Base-by-base conservation (phyloP, 306 rosid species). In the Dalbergia oliveri region DNA sequence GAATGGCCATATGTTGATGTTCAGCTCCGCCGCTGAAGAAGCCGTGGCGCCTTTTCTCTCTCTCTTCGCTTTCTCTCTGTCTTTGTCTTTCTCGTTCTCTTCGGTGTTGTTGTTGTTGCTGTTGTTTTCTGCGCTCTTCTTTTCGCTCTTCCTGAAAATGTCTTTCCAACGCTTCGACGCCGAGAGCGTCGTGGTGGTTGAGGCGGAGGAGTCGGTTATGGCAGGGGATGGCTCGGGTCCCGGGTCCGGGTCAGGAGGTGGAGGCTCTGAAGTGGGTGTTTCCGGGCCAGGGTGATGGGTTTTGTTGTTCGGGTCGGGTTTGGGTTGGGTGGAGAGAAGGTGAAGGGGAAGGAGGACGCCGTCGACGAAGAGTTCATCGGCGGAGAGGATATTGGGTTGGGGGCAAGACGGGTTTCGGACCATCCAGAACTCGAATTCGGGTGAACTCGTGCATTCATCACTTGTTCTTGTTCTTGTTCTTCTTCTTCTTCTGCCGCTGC, bases 381-480 rank as follows among this genome's bases (percentile, higher is more conserved):
- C 99, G 10, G 97, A 81, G 60, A 86, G 84, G 59, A 94, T 87
- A 74, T 90, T 69, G 53, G 94, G 87, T 35, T 85, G 87, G 3
- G 97, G 95, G 43, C 75, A 87, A 47, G 95, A 88, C 0, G 97
- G 97, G 87, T 91, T 92, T 60, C 89, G 91, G 54, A 88, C 73
- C 92, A 87, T 91, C 94, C 98, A 94, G 86, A 94, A 92, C 85
- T 94, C 99, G 76, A 94, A 94, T 79, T 94, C 99, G 4, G 97
- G 97, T n/a, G 99, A 94, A 56, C 37, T 45, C 0, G 45, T 74
- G 58, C 92, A 83, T 4, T 77, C 73, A 60, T 68, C 10, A 68
- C 71, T 34, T 68, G 69, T 67, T 66, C 23, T 77, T 35, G 85
- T 67, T 43, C 75, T 76, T 68, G 69, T 67, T 65, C 33, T 77